Conservation (phyloP, 768 basidiomycete species). For the Omphalotus guepiniiformis region DNA sequence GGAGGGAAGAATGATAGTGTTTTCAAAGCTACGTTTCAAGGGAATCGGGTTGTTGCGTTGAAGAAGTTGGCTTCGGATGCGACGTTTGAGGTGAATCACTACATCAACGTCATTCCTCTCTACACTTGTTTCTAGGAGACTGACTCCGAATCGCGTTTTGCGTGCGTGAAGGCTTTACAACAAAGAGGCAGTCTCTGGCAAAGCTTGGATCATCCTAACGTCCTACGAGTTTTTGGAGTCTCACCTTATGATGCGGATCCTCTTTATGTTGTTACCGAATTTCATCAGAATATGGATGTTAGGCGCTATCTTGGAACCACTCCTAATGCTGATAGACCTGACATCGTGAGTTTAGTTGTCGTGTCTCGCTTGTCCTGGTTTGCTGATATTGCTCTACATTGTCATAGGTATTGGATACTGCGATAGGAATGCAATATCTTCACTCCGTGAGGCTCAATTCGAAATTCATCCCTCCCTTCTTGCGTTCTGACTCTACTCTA, state of each 20-base stretch:
- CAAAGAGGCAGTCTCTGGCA: too few species aligned
- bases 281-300: conserved; percentile 17
- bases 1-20: too few species aligned
- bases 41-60: too few species aligned
- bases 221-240: conserved; percentile 20
- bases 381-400: neutral
- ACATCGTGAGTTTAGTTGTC: conserved; percentile 12
- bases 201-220: conserved; percentile 16
- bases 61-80: too few species aligned
- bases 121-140: too few species aligned
- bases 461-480: neutral
- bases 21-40: too few species aligned
- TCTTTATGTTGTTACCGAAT: conserved; percentile 17
- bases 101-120: too few species aligned
- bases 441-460: conserved; percentile 14
- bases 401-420: conserved; percentile 17
- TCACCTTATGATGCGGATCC: conserved; percentile 20
- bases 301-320: conserved; percentile 16
- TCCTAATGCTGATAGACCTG: conserved; percentile 16
- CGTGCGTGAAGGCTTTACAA: too few species aligned
- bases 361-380: neutral
- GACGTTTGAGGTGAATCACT: too few species aligned
- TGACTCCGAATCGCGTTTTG: too few species aligned
- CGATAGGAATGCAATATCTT: conserved; percentile 22
- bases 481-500: too few species aligned